phyloP scores from a whole-genome alignment of 2,329 filamentous ascomycete genomes.

The Cladophialophora carrionii region DNA sequence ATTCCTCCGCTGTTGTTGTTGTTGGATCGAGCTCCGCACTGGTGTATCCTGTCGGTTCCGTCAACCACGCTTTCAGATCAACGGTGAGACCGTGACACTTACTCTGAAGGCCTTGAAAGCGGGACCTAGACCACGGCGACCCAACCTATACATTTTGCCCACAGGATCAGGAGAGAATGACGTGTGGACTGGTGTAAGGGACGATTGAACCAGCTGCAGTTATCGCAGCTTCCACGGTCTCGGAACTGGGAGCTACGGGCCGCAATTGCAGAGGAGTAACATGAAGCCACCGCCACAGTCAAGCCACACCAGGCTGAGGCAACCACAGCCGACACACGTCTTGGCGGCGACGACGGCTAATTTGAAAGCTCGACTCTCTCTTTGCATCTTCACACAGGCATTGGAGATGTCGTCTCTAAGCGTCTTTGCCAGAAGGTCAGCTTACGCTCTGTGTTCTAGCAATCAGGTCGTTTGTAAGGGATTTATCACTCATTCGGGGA shows the following conservation, averaged over 20 bases:
- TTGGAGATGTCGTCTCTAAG: not conserved
- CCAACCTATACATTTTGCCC: slow-evolving; percentile 38
- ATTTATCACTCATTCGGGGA: not conserved
- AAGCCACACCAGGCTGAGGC: not conserved
- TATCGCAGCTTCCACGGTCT: slow-evolving; percentile 18
- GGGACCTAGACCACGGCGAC: slow-evolving; percentile 36
- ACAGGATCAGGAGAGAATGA: slow-evolving; percentile 19
- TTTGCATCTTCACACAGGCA: not conserved
- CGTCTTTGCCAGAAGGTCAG: not conserved
- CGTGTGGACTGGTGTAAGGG: slow-evolving; percentile 20
- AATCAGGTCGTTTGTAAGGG: not conserved
- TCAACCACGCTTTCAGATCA: slow-evolving; percentile 11
- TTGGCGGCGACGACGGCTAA: too few species aligned
- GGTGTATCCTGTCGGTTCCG: slow-evolving; percentile 56
- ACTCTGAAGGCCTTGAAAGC: slow-evolving; percentile 36
- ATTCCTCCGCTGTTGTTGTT: slow-evolving; percentile 78
- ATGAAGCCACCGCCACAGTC: not conserved
- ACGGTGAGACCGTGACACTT: slow-evolving; percentile 7
- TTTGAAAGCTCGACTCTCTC: not conserved
- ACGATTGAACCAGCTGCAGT: slow-evolving; percentile 18
- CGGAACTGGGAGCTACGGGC: slow-evolving; percentile 3
- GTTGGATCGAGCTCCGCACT: slow-evolving; percentile 63
- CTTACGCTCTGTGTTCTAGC: not conserved
- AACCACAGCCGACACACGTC: not conserved
- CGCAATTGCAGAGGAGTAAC: slow-evolving; percentile 3